Base-by-base conservation (phyloP, 2,329 filamentous ascomycete species). In the Stachybotrys echinatus region DNA sequence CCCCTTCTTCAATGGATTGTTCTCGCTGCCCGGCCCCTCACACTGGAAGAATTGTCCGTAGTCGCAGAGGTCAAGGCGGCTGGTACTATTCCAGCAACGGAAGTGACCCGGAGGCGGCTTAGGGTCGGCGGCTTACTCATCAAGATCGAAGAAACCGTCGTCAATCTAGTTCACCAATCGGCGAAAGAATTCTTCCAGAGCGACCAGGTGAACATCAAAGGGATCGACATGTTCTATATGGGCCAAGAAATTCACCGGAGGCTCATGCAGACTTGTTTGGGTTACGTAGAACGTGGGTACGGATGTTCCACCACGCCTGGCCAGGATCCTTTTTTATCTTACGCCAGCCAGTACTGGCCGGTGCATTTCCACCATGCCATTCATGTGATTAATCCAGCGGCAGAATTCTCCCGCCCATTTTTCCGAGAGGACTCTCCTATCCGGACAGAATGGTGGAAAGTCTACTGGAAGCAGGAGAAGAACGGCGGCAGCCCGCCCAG, bases 1-100 rank as follows among this genome's bases (percentile, higher is more conserved):
- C 53, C 49, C n/a, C 56, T 61, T 42, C 54, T 61, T 45, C 55
- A 53, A 50, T 61, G 58, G 56, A 45, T 61, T 20, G 52, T 55
- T 49, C 53, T 61, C 27, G 59, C 58, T 40, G 50, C 52, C 19
- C 52, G 58, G n/a, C 59, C 59, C 39, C 48, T 61, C 21, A 60
- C 58, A 50, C 7, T 59, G 38, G 51, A 57, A 5, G 59, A 61
- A 50, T 48, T 60, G 50, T 47, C 55, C n/a, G 42, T 48, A 31
- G 59, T 54, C 2, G 43, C 51, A 38, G 51, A 48, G 37, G 51
- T 54, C 43, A 17, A 37, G 31, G 31, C 17, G 17, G 17, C 17
- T 8, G 31, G 17, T 37, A 37, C 31, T 17, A 10, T 37, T 10
- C 17, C 17, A 37, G 10, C 17, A 17, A 10, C 31, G 17, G 31